These are phyloP conservation scores for Penicillium chermesinum DNA, from an alignment of 495 filamentous ascomycete species.

Conservation along the genomic window DNA sequence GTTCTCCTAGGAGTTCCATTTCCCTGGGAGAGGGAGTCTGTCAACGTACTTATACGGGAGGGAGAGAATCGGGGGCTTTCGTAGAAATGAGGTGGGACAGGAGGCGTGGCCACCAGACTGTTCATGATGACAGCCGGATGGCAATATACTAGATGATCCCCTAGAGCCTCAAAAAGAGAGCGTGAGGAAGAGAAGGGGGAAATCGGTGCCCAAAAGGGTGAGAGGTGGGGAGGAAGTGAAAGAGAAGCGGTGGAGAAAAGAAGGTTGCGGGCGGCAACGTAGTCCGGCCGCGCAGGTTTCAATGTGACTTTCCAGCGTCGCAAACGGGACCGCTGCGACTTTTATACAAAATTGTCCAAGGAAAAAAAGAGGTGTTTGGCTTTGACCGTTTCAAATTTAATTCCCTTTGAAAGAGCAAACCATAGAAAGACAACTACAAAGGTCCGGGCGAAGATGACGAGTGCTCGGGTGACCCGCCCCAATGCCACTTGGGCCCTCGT, in stretches of 20 bases:
- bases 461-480: not conserved
- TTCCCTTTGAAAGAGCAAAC: not conserved
- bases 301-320: conserved; percentile 21
- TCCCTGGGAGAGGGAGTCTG: not conserved
- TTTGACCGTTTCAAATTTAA: no score
- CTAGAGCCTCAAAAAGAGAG: conserved; percentile 9
- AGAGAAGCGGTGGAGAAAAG: conserved; percentile 40
- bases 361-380: no score
- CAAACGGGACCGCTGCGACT: conserved; percentile 15
- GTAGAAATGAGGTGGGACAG: conserved; percentile 74
- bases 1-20: no score
- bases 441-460: not conserved
- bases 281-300: conserved; percentile 26
- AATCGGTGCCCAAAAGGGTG: conserved; percentile 31
- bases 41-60: conserved; percentile 58
- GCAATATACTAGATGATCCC: conserved; percentile 10
- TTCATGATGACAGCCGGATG: conserved; percentile 54
- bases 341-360: not conserved
- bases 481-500: not conserved
- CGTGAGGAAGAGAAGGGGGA: conserved; percentile 20
- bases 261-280: conserved; percentile 44
- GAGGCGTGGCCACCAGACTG: conserved; percentile 57
- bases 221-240: conserved; percentile 34
- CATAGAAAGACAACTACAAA: not conserved
- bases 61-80: conserved; percentile 65